Evolutionary conservation across 441 rosid species (phyloP).

Genomic region (Metrosideros polymorpha): DNA sequence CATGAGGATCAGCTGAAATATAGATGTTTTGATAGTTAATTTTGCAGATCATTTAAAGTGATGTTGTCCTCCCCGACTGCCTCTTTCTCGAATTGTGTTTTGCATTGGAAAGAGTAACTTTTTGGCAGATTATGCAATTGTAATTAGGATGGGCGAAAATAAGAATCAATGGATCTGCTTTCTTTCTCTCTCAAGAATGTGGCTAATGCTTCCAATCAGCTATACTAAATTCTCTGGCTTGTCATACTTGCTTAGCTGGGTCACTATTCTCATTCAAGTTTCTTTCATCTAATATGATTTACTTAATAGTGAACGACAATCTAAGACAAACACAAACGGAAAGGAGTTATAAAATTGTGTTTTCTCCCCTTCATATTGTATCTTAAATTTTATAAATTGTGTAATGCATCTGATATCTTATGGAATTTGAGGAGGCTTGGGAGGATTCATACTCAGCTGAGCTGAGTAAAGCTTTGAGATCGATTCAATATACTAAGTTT

Average conservation of each 20-base stretch:
- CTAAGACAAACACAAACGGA: not conserved
- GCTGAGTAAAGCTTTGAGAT: not conserved
- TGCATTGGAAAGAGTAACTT: not conserved
- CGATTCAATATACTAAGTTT: not conserved
- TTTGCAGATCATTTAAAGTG: not conserved
- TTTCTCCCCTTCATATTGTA: not conserved
- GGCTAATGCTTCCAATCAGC: not conserved
- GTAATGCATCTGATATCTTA: not conserved
- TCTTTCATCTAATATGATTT: not conserved
- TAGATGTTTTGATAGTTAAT: not conserved
- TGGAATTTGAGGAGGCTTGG: not conserved
- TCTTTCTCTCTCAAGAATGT: not conserved
- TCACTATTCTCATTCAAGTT: not conserved
- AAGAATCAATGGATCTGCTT: not conserved
- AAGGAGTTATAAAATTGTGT: not conserved
- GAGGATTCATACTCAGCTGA: not conserved
- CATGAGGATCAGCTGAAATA: not conserved
- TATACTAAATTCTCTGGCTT: not conserved
- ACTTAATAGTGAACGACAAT: not conserved
- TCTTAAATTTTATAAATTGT: not conserved
- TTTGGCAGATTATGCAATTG: not conserved
- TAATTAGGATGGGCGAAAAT: not conserved
- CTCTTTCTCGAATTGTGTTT: not conserved
- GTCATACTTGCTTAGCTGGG: not conserved
- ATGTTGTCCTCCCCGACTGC: not conserved